phyloP scores from a whole-genome alignment of 108 stramenopile species.

The Nitzschia sp. region DNA sequence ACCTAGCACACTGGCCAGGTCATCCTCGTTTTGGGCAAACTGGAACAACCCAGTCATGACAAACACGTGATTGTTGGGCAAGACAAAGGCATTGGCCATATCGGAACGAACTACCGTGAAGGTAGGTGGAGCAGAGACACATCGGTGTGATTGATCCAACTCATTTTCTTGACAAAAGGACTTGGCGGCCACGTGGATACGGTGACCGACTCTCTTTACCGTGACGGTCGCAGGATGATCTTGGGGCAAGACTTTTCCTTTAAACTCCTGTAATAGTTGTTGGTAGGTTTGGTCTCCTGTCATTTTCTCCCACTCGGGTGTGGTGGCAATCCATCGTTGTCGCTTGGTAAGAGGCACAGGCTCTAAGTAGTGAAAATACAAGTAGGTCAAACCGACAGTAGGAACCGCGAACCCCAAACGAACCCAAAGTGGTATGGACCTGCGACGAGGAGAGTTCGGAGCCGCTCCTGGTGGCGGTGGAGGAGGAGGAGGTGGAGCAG shows the following conservation, averaged over 20 bases:
- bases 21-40: slow-evolving; percentile 75
- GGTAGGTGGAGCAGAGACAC: slow-evolving; percentile 13
- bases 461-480: background rate
- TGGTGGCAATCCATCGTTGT: slow-evolving; percentile 67
- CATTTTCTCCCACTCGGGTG: slow-evolving; percentile 47
- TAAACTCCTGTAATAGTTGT: slow-evolving; percentile 48
- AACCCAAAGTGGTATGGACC: slow-evolving; percentile 48
- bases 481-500: slow-evolving; percentile 4
- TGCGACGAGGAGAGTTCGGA: background rate
- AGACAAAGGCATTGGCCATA: slow-evolving; percentile 81
- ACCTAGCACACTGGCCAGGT: slow-evolving; percentile 72
- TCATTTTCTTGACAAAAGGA: slow-evolving; percentile 20
- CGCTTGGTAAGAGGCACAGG: slow-evolving; percentile 71
- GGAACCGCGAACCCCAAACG: slow-evolving; percentile 38
- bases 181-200: slow-evolving; percentile 66
- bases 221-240: slow-evolving; percentile 69
- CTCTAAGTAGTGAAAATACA: slow-evolving; percentile 62
- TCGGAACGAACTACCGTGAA: slow-evolving; percentile 76
- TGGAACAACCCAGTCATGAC: slow-evolving; percentile 72
- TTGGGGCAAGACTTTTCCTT: slow-evolving; percentile 50
- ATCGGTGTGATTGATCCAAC: slow-evolving; percentile 10
- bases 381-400: slow-evolving; percentile 33
- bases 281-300: slow-evolving; percentile 67
- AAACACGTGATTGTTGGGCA: slow-evolving; percentile 85
- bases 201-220: slow-evolving; percentile 65